Evolutionary conservation across 1,284 basidiomycete genomes (phyloP), one percentile per base, ranked within the genome.

Genomic region (Volvariella volvacea): DNA sequence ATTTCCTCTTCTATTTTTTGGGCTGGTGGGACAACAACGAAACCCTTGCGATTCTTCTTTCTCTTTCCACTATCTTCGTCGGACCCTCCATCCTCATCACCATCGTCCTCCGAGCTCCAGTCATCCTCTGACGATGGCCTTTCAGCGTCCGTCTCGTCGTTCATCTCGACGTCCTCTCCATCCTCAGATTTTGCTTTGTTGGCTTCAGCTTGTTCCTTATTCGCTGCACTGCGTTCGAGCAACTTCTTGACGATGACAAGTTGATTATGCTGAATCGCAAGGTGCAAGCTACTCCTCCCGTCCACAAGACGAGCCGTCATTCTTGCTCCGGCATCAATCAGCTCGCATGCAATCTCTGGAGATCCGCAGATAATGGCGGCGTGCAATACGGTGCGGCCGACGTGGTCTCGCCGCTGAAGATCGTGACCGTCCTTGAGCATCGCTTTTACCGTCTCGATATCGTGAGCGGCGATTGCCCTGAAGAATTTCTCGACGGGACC

Each of bases 371-470:
- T 46, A 39, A 79, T 69, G 0, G 78, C 75, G 31, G 78, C 58
- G 42, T 80, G 78, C 9, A 80, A 62, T 3, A 72, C 61, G 1
- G 74, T 75, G 2, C 78, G 71, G 1, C 78, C 79, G 41, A 80
- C 75, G 43, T 77, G 73, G 56, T 80, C 78, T 2, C 78, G 68
- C 31, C 66, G 65, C 49, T 76, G 68, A 12, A 78, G 53, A 48
- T 76, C 72, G 38, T 67, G 56, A 1, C 61, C 68, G 3, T 66
- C 65, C 34, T 63, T 49, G 45, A 78, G 56, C 48, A 76, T 58
- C 6, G 56, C 49, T 8, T 57, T 51, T 4, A 78, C 70, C 1
- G 57, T 50, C 1, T 55, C 53, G 1, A 61, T 58, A 46, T 80
- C 70, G 28, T 64, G 56, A 1, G 63, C 48, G 1, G 64, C 70